Percentiles rank a stretch among this genome's conserved stretches.
Conservation (phyloP, 2,329 filamentous ascomycete genomes). For the Aaosphaeria pasadenensis region DNA sequence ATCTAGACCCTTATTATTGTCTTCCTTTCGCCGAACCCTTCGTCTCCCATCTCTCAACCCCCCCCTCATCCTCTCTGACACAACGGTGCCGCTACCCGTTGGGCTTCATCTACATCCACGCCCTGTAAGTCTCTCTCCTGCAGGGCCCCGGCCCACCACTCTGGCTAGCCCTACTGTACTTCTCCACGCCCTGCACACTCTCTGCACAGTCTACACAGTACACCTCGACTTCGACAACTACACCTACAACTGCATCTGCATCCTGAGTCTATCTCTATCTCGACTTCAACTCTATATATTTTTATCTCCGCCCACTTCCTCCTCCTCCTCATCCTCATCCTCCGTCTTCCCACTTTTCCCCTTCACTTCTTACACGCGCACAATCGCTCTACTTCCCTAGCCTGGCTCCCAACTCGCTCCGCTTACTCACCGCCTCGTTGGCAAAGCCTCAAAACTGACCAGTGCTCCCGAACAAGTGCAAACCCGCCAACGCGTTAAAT, state of each 20-base stretch:
- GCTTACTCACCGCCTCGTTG: conserved; percentile 43
- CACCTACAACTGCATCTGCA: conserved; percentile 1
- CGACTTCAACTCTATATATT: conserved; percentile 3
- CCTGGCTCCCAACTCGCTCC: conserved; percentile 25
- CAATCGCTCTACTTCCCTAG: conserved; percentile 13
- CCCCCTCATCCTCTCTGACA: conserved; percentile 9
- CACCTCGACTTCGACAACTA: not conserved
- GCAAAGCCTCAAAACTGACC: conserved; percentile 40
- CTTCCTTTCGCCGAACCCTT: too few species aligned
- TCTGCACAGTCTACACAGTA: not conserved
- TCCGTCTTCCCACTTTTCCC: conserved; percentile 11
- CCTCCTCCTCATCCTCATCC: conserved; percentile 9
- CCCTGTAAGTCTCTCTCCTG: conserved; percentile 36
- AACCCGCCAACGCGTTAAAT: conserved; percentile 23
- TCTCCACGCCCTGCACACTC: not conserved
- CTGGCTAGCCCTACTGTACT: not conserved
- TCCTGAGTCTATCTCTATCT: conserved; percentile 10
- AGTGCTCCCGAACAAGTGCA: conserved; percentile 36
- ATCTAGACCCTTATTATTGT: not conserved
- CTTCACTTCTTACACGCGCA: conserved; percentile 1
- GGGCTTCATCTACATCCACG: conserved; percentile 33
- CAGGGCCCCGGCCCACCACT: conserved; percentile 14
- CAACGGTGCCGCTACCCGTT: conserved; percentile 28
- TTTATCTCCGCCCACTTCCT: conserved; percentile 2
- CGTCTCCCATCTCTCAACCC: not conserved